A percentile compares a stretch with the other conserved stretches of the same genome.
These are phyloP conservation scores for Penicillium concentricum DNA, from an alignment of 2,329 filamentous ascomycete genomes.

Conservation along the genomic window DNA sequence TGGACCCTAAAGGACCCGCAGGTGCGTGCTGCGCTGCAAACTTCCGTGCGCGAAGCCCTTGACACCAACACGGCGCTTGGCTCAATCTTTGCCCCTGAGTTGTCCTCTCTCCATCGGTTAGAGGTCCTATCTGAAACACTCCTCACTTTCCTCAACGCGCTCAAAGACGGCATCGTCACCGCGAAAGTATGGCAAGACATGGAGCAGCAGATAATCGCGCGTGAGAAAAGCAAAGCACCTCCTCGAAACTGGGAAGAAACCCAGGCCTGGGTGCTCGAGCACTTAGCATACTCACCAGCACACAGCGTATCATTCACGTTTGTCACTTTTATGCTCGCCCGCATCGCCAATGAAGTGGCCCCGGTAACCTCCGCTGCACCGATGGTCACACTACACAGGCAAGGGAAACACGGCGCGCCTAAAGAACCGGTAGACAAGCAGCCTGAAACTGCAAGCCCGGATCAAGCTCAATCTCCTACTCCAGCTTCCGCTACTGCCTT, in stretches of 20 bases:
- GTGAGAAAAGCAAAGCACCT: conserved; percentile 51
- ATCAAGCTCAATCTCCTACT: conserved; percentile 12
- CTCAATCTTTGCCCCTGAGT: conserved; percentile 61
- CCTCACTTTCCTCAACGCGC: conserved; percentile 68
- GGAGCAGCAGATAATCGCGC: conserved; percentile 56
- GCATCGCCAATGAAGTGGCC: conserved; percentile 56
- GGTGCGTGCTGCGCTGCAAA: conserved; percentile 46
- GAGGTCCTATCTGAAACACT: conserved; percentile 73
- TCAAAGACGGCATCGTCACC: conserved; percentile 78
- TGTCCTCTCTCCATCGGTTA: conserved; percentile 64
- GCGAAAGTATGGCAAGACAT: conserved; percentile 68
- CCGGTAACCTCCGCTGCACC: conserved; percentile 34
- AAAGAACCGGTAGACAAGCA: conserved; percentile 1
- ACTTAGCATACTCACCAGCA: conserved; percentile 67
- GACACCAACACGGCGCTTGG: conserved; percentile 67
- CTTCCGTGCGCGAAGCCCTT: conserved; percentile 61
- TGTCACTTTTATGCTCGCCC: conserved; percentile 71
- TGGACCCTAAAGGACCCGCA: conserved; percentile 46
- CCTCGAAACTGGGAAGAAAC: conserved; percentile 54
- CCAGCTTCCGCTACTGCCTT: conserved; percentile 29
- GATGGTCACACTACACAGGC: neutral
- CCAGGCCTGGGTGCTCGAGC: conserved; percentile 67
- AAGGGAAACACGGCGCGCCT: conserved; percentile 3
- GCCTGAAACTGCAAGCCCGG: conserved; percentile 1
- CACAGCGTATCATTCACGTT: conserved; percentile 91